phyloP scores from a whole-genome alignment of 495 filamentous ascomycete species.

The Hyaloscypha bicolor region DNA sequence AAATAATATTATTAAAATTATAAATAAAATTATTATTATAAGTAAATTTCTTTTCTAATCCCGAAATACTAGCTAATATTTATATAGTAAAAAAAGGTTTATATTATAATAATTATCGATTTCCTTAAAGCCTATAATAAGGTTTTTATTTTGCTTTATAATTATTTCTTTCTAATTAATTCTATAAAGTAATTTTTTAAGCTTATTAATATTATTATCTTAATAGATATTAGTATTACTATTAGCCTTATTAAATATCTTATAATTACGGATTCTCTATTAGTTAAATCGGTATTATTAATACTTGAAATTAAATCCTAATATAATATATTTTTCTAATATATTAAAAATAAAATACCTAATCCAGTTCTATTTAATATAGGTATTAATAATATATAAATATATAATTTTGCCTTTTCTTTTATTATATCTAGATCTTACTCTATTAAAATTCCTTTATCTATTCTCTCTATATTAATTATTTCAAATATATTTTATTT shows the following conservation, averaged over 20 bases:
- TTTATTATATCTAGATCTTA: constrained; percentile 23
- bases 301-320: constrained; percentile 16
- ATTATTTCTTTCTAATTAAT: constrained; percentile 24
- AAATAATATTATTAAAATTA: constrained; percentile 20
- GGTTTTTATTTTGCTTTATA: constrained; percentile 12
- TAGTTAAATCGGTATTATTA: constrained; percentile 16
- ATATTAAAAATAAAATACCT: constrained; percentile 13
- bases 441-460: constrained; percentile 14
- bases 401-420: constrained; percentile 23
- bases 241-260: constrained; percentile 16
- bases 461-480: constrained; percentile 17
- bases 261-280: constrained; percentile 14
- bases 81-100: constrained; percentile 23
- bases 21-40: constrained; percentile 22
- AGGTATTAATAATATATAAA: constrained; percentile 17
- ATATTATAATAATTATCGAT: constrained; percentile 26
- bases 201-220: constrained; percentile 21
- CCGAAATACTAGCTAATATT: neutral
- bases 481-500: constrained; percentile 11
- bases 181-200: constrained; percentile 18
- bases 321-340: constrained; percentile 23
- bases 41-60: constrained; percentile 15
- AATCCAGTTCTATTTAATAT: constrained; percentile 25
- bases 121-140: constrained; percentile 20
- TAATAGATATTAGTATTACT: constrained; percentile 18